Evolutionary conservation across 805 yeast species (phyloP), one percentile per base, ranked within the genome.

Genomic region (Metschnikowia bowlesiae): DNA sequence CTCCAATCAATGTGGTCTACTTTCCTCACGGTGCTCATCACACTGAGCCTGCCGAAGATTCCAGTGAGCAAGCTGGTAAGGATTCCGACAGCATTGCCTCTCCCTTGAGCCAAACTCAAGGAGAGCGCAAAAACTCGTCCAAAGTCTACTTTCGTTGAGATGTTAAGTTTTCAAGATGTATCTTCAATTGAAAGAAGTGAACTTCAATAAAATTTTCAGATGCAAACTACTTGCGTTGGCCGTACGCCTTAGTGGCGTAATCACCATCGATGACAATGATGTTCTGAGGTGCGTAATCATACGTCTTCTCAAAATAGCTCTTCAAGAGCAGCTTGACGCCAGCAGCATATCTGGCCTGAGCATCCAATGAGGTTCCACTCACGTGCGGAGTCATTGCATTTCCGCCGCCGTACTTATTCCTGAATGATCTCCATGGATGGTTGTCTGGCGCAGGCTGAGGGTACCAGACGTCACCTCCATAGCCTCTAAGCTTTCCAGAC

Each of bases 321-420:
- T 76, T 74, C 66, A 87, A 76, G 60, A 87, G 85, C 57, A 72
- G 72, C 72, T 82, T 79, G 36, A 83, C 83, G 46, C 95, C 95
- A 28, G 68, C 69, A 14, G 92, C 81, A 60, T 87, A 87, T 62
- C 94, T 76, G 38, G 74, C 72, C 71, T 87, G 94, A 35, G 95
- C 92, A 66, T 87, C 92, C 58, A 87, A 71, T 39, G 89, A 82
- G 28, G 92, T 83, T 54, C 95, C 94, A 48, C 88, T 82, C 58
- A 83, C 80, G 64, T 86, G 94, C 18, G 91, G 90, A 46, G 89
- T 84, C 92, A 87, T 85, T 48, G 91, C 92, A 60, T 87, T 87
- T 57, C 92, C 92, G 35, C 81, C 87, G 13, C 59, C 59, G 57
- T 75, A 79, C 61, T 78, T 71, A 78, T 85, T 84, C 44, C 71